phyloP scores from a whole-genome alignment of 2,329 filamentous ascomycete species.

The Ophiostoma novo-ulmi region DNA sequence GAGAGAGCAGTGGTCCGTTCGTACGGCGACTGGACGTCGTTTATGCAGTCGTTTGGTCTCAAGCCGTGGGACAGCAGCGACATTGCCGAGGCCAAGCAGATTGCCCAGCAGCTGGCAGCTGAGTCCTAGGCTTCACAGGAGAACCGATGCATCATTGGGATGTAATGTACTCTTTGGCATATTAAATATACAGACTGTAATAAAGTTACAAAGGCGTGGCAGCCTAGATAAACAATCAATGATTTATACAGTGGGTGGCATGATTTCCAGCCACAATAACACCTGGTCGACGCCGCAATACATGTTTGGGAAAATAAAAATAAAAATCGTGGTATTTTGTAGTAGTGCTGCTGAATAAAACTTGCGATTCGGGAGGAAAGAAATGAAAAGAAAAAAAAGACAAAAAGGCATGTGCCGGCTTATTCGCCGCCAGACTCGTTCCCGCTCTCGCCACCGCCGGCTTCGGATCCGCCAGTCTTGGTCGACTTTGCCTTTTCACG shows the following conservation, averaged over 20 bases:
- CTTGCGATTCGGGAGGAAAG: too few species aligned
- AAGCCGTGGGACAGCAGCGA: conserved; percentile 19
- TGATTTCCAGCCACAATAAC: too few species aligned
- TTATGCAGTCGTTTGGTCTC: conserved; percentile 18
- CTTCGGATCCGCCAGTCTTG: conserved; percentile 9
- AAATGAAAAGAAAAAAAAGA: neutral
- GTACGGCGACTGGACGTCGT: conserved; percentile 20
- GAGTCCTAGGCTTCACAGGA: neutral
- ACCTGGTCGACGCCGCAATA: too few species aligned
- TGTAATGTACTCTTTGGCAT: too few species aligned
- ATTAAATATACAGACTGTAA: too few species aligned
- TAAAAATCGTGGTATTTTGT: neutral
- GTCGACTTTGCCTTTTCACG: conserved; percentile 50
- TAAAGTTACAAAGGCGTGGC: too few species aligned
- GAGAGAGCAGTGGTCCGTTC: conserved; percentile 19
- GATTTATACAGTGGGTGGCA: too few species aligned
- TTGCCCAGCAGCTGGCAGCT: neutral
- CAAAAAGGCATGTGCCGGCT: too few species aligned
- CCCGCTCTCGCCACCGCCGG: neutral
- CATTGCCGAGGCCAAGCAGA: conserved; percentile 15
- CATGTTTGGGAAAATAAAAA: neutral
- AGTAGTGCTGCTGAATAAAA: too few species aligned
- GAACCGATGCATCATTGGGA: neutral
- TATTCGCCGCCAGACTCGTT: neutral
- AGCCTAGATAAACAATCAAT: too few species aligned